These are phyloP conservation scores for Podila clonocystis DNA, from an alignment of 192 early-diverging fungal species.

Conservation along the genomic window DNA sequence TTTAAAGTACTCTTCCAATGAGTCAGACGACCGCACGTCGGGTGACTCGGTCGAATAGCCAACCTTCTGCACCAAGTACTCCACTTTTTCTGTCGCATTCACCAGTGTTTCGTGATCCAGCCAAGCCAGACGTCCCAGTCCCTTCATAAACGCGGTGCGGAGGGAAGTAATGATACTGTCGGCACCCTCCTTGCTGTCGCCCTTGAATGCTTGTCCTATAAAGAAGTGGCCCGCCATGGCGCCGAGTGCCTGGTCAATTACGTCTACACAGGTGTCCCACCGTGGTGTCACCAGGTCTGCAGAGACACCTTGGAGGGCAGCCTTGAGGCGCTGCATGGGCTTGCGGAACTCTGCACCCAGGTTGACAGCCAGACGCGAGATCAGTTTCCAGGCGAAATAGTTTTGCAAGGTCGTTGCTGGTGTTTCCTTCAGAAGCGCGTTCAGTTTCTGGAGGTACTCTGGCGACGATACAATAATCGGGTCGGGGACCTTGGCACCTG, in stretches of 20 bases:
- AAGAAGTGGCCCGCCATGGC: conserved; percentile 56
- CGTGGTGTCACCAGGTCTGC: conserved; percentile 54
- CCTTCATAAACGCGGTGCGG: conserved; percentile 51
- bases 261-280: conserved; percentile 58
- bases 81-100: conserved; percentile 67
- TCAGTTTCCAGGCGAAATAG: conserved; percentile 64
- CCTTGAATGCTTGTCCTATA: conserved; percentile 50
- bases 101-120: conserved; percentile 63
- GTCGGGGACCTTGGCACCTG: conserved; percentile 14
- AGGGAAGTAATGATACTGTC: conserved; percentile 59
- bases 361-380: conserved; percentile 42
- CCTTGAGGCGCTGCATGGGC: conserved; percentile 43
- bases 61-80: conserved; percentile 66
- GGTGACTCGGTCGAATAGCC: conserved; percentile 70
- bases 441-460: conserved; percentile 55
- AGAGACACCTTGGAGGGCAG: conserved; percentile 58
- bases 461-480: conserved; percentile 59
- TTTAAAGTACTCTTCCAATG: conserved; percentile 62
- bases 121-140: conserved; percentile 61
- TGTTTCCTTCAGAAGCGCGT: conserved; percentile 51
- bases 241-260: conserved; percentile 47
- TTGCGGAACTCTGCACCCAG: conserved; percentile 54
- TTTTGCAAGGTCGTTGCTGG: conserved; percentile 48
- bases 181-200: conserved; percentile 59
- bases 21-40: conserved; percentile 57